Evolutionary conservation across 768 basidiomycete species (phyloP).

Genomic region (Hysterangium stoloniferum): DNA sequence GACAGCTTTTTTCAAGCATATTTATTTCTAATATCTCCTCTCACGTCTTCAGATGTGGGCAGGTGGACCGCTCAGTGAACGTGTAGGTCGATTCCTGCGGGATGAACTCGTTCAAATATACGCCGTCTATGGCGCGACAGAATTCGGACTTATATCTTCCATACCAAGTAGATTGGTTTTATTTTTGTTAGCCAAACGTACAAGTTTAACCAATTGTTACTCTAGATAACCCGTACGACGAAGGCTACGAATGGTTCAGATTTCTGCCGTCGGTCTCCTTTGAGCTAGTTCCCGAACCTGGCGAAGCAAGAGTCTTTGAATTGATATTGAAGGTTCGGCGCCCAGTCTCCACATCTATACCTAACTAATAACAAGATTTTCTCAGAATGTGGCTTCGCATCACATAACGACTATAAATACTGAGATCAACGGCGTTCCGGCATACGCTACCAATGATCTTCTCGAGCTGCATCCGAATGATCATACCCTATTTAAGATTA

Average conservation of each 20-base stretch:
- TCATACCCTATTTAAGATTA: slow-evolving; percentile 19
- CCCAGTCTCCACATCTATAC: too few species aligned
- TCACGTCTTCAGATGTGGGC: not conserved
- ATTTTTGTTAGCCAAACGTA: not conserved
- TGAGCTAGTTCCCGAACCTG: not conserved
- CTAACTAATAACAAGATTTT: too few species aligned
- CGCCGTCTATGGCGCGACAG: not conserved
- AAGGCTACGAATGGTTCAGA: slow-evolving; percentile 2
- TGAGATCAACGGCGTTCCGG: slow-evolving; percentile 22
- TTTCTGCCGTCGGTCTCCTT: not conserved
- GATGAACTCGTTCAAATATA: not conserved
- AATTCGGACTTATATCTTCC: not conserved
- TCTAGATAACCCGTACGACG: not conserved
- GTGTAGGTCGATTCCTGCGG: not conserved
- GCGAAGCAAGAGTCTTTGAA: not conserved
- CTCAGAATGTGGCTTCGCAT: not conserved
- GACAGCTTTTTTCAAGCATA: not conserved
- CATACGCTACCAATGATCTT: slow-evolving; percentile 35
- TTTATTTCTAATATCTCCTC: not conserved
- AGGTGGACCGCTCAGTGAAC: not conserved
- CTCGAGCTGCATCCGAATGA: slow-evolving; percentile 34
- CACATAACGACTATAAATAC: slow-evolving; percentile 20
- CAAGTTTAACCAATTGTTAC: too few species aligned
- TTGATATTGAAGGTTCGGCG: slow-evolving; percentile 2
- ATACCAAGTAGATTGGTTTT: not conserved